Evolutionary conservation across 257 asterid genomes (phyloP).

Genomic region (Rehmannia glutinosa): DNA sequence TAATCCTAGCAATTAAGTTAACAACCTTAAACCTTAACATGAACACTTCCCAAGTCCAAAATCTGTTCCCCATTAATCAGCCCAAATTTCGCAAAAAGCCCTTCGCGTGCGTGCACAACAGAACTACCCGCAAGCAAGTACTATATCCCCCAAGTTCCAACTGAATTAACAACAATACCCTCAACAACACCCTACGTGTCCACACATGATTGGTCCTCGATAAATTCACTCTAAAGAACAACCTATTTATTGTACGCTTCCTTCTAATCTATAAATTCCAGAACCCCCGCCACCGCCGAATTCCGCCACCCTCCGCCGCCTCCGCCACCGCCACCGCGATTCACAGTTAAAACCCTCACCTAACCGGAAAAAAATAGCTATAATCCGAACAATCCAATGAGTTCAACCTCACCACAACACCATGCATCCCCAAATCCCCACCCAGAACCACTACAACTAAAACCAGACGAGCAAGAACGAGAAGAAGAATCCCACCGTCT

Average conservation of each 20-base stretch:
- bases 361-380: not conserved
- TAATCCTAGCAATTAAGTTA: no score
- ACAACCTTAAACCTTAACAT: no score
- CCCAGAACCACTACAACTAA: constrained; percentile 1
- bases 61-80: not conserved
- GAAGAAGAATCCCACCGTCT: constrained; percentile 58
- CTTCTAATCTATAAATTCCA: constrained; percentile 32
- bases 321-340: constrained; percentile 3
- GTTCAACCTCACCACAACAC: constrained; percentile 34
- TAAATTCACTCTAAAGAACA: not conserved
- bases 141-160: not conserved
- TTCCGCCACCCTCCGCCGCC: constrained; percentile 3
- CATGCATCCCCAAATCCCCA: constrained; percentile 24
- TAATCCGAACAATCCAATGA: constrained; percentile 36
- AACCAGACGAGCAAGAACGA: constrained; percentile 15
- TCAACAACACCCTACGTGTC: not conserved
- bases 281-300: constrained; percentile 13
- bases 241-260: not conserved
- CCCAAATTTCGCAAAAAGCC: not conserved
- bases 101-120: not conserved
- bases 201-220: not conserved
- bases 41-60: no score
- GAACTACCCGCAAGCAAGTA: not conserved
- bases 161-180: not conserved
- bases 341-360: not conserved